A percentile compares a stretch with the other conserved stretches of the same genome.
Evolutionary conservation across 2,329 filamentous ascomycete genomes (phyloP).

Genomic region (Sclerotinia borealis): DNA sequence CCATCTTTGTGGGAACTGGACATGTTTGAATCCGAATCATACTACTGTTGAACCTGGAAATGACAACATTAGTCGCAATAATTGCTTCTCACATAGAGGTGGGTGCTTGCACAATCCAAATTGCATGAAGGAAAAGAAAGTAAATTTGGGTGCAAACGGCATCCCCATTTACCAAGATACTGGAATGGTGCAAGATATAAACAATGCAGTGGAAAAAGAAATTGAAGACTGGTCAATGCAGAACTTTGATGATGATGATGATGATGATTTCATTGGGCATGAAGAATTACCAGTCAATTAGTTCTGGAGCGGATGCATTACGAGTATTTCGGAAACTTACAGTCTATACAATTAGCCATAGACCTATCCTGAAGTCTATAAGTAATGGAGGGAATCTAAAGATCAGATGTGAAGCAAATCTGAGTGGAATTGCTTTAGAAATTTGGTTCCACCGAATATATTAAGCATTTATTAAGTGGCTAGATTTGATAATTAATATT

Average conservation of each 20-base stretch:
- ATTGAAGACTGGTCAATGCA: background rate
- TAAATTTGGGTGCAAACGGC: slow-evolving; percentile 21
- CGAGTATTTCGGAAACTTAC: background rate
- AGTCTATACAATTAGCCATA: background rate
- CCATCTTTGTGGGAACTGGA: slow-evolving; percentile 33
- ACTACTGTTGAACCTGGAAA: slow-evolving; percentile 25
- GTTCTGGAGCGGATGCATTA: background rate
- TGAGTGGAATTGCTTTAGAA: background rate
- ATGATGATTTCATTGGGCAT: background rate
- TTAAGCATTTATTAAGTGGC: background rate
- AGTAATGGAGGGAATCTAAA: too few species aligned
- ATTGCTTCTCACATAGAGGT: slow-evolving; percentile 25
- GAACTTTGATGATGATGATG: background rate
- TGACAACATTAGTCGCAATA: slow-evolving; percentile 27
- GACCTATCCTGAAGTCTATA: background rate
- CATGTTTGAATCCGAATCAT: slow-evolving; percentile 29
- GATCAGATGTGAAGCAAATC: too few species aligned
- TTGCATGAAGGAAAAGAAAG: slow-evolving; percentile 28
- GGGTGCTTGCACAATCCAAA: slow-evolving; percentile 25
- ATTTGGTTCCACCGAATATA: background rate
- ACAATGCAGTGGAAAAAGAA: background rate
- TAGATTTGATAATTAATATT: background rate
- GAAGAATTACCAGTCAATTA: background rate
- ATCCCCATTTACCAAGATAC: background rate
- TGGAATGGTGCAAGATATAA: background rate